Evolutionary conservation across 2,329 filamentous ascomycete species (phyloP).

Genomic region (Fusarium fujikuroi): DNA sequence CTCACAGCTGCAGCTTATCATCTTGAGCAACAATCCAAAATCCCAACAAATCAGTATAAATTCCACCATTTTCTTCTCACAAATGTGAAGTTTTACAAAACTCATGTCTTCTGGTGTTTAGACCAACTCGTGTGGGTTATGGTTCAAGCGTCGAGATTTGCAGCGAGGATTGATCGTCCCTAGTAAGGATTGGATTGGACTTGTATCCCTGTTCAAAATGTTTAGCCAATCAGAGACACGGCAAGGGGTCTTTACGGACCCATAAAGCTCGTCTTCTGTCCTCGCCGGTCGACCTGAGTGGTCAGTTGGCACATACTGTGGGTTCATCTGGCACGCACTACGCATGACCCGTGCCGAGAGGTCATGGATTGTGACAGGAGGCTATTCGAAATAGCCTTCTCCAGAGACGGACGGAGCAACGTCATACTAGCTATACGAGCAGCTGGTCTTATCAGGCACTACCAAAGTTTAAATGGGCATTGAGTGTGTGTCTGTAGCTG

Average conservation of each 20-base stretch:
- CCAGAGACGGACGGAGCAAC: background rate
- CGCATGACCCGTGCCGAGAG: background rate
- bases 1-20: constrained; percentile 4
- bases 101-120: background rate
- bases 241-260: background rate
- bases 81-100: constrained; percentile 1
- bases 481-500: too few relatives aligned
- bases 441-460: background rate
- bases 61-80: background rate
- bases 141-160: constrained; percentile 14
- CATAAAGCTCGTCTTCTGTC: constrained; percentile 19
- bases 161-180: constrained; percentile 15
- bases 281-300: constrained; percentile 30
- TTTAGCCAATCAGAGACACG: constrained; percentile 7
- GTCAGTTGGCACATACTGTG: background rate
- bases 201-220: constrained; percentile 6
- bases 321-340: constrained; percentile 1
- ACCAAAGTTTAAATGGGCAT: background rate
- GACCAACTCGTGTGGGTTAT: constrained; percentile 9
- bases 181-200: constrained; percentile 9
- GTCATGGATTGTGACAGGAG: background rate
- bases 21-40: background rate
- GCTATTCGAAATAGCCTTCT: background rate
- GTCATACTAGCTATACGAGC: background rate
- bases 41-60: background rate